Evolutionary conservation across 2,329 filamentous ascomycete species (phyloP), one percentile per base, ranked within the genome.

Genomic region (Xylogone sp.): DNA sequence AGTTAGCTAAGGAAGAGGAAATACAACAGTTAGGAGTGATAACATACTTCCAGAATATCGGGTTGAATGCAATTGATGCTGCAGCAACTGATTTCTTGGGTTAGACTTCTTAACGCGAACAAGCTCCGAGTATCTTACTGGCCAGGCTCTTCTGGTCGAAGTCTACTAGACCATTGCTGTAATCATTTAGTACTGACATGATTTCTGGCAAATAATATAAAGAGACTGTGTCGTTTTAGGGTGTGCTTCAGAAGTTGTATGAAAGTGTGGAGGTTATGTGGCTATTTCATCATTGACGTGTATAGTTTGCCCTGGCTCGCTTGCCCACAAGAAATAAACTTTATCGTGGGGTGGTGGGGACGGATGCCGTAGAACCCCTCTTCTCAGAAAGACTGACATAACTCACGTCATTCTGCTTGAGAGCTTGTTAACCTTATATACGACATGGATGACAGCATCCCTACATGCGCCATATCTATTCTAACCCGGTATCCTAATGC

Each of bases 21-120:
- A 21, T 3, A 47, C 8, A n/a, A n/a, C n/a, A n/a, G n/a, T n/a
- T n/a, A n/a, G n/a, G n/a, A n/a, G 47, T 43, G 55, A 31, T 9
- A 49, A 80, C 89, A 77, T 79, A 96, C 92, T 99, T 99, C 94
- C 94, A 99, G 72, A 97, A 97, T n/a, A 94, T 86, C 20, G 94
- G 94, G 72, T 99, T 99, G 74, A 99, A 97, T 46, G 86, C 80
- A 72, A 99, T 96, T 49, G 88, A 82, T 51, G 77, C 79, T 45
- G 86, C 88, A 60, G 90, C 89, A 61, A 94, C 92, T 96, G 59
- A 34, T 43, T 27, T 52, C 42, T 52, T 21, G 49, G 48, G 46
- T 57, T 55, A 64, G 61, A 55, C 49, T 58, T 56, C 27, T 49
- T 54, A 7, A 48, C 22, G 20, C 24, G 42, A 5, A 49, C 44